Conservation (phyloP, 768 basidiomycete genomes). For the Suillus weaverae region DNA sequence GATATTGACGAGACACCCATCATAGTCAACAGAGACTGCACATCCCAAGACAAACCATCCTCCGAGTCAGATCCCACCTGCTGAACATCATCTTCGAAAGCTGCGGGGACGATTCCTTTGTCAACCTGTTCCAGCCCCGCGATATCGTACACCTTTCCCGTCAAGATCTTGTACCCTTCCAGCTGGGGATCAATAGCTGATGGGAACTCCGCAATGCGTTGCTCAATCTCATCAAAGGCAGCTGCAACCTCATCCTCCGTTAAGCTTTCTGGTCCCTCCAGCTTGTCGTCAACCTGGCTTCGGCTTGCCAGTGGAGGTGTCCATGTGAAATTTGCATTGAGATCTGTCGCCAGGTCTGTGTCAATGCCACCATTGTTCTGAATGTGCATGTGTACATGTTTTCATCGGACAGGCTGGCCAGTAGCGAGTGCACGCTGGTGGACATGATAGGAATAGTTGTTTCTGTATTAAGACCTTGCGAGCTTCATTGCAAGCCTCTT, state of each 20-base stretch:
- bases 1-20: too few species aligned
- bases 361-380: constrained; percentile 17
- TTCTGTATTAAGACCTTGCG: too few species aligned
- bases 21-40: too few species aligned
- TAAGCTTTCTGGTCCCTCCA: neutral
- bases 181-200: neutral
- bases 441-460: constrained; percentile 14
- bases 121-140: neutral
- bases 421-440: neutral
- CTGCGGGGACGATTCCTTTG: neutral
- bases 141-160: neutral
- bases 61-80: neutral
- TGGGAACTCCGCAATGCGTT: neutral
- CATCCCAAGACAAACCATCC: too few species aligned
- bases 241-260: neutral
- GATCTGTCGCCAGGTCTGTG: constrained; percentile 4
- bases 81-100: neutral
- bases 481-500: too few species aligned
- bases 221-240: neutral
- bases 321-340: neutral
- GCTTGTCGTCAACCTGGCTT: neutral
- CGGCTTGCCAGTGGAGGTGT: neutral
- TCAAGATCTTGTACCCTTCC: neutral
- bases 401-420: constrained; percentile 12
- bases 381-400: constrained; percentile 28